These are phyloP conservation scores for Exutisphaerella laricina DNA, from an alignment of 2,329 filamentous ascomycete species.

Conservation along the genomic window DNA sequence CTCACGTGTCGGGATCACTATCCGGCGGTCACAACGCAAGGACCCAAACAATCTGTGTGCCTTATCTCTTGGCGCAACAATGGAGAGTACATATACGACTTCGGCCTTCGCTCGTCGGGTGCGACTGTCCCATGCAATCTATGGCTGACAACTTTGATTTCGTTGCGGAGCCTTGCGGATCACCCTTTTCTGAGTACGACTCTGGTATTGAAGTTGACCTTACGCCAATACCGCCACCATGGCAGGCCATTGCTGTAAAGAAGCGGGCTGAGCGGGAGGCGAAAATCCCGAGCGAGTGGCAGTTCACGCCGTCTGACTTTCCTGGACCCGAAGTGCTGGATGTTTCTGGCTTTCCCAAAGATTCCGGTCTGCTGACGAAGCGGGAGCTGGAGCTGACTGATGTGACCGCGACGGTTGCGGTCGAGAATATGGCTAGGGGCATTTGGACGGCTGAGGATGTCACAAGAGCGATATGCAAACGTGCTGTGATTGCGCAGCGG, in stretches of 20 bases:
- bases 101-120: not conserved
- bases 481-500: slow-evolving; percentile 32
- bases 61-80: not conserved
- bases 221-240: slow-evolving; percentile 21
- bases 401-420: slow-evolving; percentile 32
- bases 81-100: not conserved
- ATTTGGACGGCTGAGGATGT: slow-evolving; percentile 12
- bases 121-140: not conserved
- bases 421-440: slow-evolving; percentile 11
- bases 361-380: slow-evolving; percentile 10
- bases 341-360: slow-evolving; percentile 18
- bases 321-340: slow-evolving; percentile 45
- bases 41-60: not conserved
- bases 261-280: slow-evolving; percentile 39
- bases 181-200: not conserved
- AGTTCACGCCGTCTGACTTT: slow-evolving; percentile 35
- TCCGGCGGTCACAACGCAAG: too few species aligned
- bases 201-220: not conserved
- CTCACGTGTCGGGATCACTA: too few species aligned
- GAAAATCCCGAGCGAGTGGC: slow-evolving; percentile 43
- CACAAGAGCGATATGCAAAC: slow-evolving; percentile 39
- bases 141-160: not conserved
- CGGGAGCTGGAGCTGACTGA: slow-evolving; percentile 53
- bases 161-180: not conserved
- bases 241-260: slow-evolving; percentile 37